Evolutionary conservation across 345 rosid species (phyloP), one percentile per base, ranked within the genome.

Genomic region (Atalantia buxifolia): DNA sequence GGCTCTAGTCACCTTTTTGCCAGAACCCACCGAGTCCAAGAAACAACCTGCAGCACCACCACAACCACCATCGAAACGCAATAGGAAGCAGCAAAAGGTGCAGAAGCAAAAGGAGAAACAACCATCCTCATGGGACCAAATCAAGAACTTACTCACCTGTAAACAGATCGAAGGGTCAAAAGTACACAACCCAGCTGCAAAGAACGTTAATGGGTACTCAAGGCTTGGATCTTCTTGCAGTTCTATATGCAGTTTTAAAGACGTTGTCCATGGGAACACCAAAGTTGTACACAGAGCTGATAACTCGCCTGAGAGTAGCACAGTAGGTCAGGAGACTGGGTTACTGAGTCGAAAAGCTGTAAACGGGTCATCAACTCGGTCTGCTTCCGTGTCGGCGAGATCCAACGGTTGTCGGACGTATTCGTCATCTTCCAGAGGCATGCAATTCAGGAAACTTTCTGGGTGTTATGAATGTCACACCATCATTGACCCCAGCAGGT

Each of bases 401-500:
- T 83, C 97, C 79, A 88, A 81, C 71, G 69, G 81, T 8, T 83
- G 83, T 16, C 87, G 83, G 36, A 48, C 81, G 1, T 48, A 42
- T 78, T 9, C 68, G 31, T 74, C 91, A n/a, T 89, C 97, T 55
- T 91, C 93, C 7, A 90, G 92, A 77, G 93, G 89, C 89, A 92
- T 94, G 93, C 99, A 94, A 76, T 90, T 96, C 76, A 86, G 99
- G 80, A 96, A 92, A 82, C 97, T 96, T 81, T 96, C 99, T 50
- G 95, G 99, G 60, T 96, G 99, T 66, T 94, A 96, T 55, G 99
- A 96, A 78, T 96, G 99, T 80, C 98, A 85, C 86, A 91, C 88
- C 88, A 90, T 94, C 81, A 92, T 94, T 78, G 99, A 96, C 87
- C 97, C 98, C 30, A 87, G 93, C 95, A 89, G 98, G 99, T 96